Evolutionary conservation across 257 asterid genomes (phyloP), one percentile per base, ranked within the genome.

Genomic region (Nicotiana noctiflora): DNA sequence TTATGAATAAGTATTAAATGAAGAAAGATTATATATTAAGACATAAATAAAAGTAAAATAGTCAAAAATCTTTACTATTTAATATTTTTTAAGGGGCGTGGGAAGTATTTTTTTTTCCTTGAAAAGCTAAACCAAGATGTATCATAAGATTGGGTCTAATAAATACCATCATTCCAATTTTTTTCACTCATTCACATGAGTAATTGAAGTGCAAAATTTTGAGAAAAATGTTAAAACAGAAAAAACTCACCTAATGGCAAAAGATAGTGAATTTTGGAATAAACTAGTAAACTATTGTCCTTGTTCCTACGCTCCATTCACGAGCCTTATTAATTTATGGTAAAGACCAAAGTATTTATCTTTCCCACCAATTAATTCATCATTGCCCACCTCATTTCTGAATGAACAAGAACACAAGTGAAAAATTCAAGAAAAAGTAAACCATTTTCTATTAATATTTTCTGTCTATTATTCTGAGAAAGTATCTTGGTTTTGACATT

Each of bases 401-500:
- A 56, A 70, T 14, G 37, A 49, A 49, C 81, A 37, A 77, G 52
- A 55, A 55, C 65, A 34, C 56, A 57, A 62, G 68, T 46, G 56
- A 60, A 59, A 60, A 60, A 11, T 34, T 80, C 70, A 34, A 55
- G 66, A 68, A 66, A 82, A 70, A 76, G 75, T 23, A 59, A 57
- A 8, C 37, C 3, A 31, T 25, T 46, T 37, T 65, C 31, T 52
- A 72, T 4, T 72, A 23, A 0, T 44, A 8, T 44, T 44, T n/a
- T 37, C 2, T 5, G 76, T 32, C 14, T 29, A 68, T 29, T 44
- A 83, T 84, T 86, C 85, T 67, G 84, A 62, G 78, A 62, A 79
- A 82, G 49, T 49, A 67, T 76, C 74, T 76, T 60, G 79, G 64
- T 72, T 81, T 84, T 76, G 82, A 83, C 90, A 81, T 86, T 67